phyloP scores from a whole-genome alignment of 768 basidiomycete genomes.

The Russula foetens region DNA sequence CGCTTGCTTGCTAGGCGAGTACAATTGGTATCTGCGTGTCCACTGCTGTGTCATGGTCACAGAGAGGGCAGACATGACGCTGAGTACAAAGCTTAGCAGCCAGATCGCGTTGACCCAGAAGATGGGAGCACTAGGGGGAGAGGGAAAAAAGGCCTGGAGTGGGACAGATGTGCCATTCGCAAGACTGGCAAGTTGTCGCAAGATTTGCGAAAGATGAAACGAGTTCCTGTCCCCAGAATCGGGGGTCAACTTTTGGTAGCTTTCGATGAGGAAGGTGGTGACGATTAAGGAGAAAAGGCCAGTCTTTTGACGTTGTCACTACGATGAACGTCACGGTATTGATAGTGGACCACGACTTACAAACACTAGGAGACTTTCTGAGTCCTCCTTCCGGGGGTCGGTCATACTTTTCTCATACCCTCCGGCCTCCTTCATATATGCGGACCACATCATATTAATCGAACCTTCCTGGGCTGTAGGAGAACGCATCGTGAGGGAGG shows the following conservation, averaged over 20 bases:
- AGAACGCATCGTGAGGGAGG: neutral
- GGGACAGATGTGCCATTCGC: neutral
- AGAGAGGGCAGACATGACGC: slow-evolving; percentile 8
- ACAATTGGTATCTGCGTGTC: slow-evolving; percentile 13
- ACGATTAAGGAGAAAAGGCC: slow-evolving; percentile 21
- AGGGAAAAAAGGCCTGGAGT: neutral
- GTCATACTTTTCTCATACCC: slow-evolving; percentile 1
- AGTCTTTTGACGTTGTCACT: slow-evolving; percentile 6
- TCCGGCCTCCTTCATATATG: slow-evolving; percentile 1
- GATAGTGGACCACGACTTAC: slow-evolving; percentile 2
- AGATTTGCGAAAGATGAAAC: too few relatives aligned
- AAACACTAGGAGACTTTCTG: slow-evolving; percentile 10
- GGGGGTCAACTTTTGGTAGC: slow-evolving; percentile 12
- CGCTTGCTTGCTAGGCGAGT: slow-evolving; percentile 27
- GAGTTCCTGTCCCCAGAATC: neutral
- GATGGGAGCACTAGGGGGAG: neutral
- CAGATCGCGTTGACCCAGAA: slow-evolving; percentile 13
- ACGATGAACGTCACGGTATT: too few relatives aligned
- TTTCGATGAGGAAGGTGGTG: slow-evolving; percentile 18
- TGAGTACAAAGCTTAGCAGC: slow-evolving; percentile 12
- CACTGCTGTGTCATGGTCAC: slow-evolving; percentile 12
- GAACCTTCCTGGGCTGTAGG: neutral
- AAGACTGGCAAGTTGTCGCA: too few relatives aligned
- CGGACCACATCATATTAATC: slow-evolving; percentile 1
- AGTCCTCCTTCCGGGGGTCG: slow-evolving; percentile 10